Conservation (phyloP, 148 eudicot genomes). For the Silene latifolia region DNA sequence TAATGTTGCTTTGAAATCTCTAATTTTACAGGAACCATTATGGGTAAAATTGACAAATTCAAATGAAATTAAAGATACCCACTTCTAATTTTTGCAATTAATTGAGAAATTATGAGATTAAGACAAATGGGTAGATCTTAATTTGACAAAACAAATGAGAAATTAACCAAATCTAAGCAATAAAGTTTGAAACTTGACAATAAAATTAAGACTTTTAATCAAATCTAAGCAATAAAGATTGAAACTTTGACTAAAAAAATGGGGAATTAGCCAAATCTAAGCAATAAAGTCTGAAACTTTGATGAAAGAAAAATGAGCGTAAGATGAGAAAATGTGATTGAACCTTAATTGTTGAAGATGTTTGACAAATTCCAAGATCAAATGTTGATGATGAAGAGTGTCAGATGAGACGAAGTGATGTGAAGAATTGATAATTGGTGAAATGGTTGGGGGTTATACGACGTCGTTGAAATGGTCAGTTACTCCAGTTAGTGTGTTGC, state of each 20-base stretch:
- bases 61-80: slow-evolving; percentile 11
- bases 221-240: not conserved
- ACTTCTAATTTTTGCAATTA: slow-evolving; percentile 13
- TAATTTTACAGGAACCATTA: slow-evolving; percentile 33
- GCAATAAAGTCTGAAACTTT: not conserved
- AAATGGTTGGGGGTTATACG: no score
- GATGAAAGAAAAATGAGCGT: not conserved
- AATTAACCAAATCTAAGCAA: not conserved
- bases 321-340: not conserved
- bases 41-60: not conserved
- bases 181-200: not conserved
- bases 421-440: no score
- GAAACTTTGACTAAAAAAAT: no score
- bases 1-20: slow-evolving; percentile 39
- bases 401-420: not conserved
- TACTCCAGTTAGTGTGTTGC: not conserved
- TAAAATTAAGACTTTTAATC: no score
- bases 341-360: not conserved
- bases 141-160: no score
- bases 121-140: no score
- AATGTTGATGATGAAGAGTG: not conserved
- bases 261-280: not conserved
- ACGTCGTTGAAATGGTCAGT: no score
- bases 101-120: not conserved
- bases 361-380: not conserved